phyloP scores from a whole-genome alignment of 768 basidiomycete genomes.

The Boletales sp. region DNA sequence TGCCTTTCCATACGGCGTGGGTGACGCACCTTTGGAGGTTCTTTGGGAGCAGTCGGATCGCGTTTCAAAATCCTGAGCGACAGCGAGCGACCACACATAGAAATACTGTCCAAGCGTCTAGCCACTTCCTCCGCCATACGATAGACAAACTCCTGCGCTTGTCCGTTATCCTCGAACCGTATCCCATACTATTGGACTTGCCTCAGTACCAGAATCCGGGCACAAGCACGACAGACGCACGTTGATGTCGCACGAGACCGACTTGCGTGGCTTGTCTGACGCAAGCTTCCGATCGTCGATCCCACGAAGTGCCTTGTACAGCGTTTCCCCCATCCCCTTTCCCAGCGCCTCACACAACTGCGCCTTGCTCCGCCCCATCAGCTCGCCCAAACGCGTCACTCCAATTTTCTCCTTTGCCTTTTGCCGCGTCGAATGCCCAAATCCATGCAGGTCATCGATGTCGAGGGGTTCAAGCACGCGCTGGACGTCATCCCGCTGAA shows the following conservation, averaged over 20 bases:
- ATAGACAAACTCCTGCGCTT: conserved; percentile 75
- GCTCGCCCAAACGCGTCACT: conserved; percentile 63
- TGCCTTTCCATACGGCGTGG: background rate
- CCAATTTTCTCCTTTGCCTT: conserved; percentile 83
- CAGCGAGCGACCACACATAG: conserved; percentile 68
- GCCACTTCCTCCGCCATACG: conserved; percentile 79
- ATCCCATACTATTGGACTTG: conserved; percentile 75
- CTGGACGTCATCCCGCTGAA: conserved; percentile 50
- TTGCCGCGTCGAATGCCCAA: conserved; percentile 69
- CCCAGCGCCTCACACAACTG: conserved; percentile 73
- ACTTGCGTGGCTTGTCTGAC: conserved; percentile 82
- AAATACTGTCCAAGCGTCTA: conserved; percentile 61
- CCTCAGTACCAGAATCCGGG: conserved; percentile 2
- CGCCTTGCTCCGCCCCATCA: conserved; percentile 59
- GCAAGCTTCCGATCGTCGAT: conserved; percentile 78
- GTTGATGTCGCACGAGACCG: conserved; percentile 93
- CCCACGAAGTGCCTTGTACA: conserved; percentile 82
- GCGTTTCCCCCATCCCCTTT: conserved; percentile 73
- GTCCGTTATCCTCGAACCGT: conserved; percentile 77
- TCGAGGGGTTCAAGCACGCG: conserved; percentile 62
- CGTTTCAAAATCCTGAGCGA: conserved; percentile 90
- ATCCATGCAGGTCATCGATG: conserved; percentile 82
- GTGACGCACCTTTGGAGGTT: conserved; percentile 76
- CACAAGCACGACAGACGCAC: conserved; percentile 43
- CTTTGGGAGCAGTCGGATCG: conserved; percentile 79